Evolutionary conservation across 1,284 basidiomycete genomes (phyloP).

Genomic region (Pseudozyma hubeiensis): DNA sequence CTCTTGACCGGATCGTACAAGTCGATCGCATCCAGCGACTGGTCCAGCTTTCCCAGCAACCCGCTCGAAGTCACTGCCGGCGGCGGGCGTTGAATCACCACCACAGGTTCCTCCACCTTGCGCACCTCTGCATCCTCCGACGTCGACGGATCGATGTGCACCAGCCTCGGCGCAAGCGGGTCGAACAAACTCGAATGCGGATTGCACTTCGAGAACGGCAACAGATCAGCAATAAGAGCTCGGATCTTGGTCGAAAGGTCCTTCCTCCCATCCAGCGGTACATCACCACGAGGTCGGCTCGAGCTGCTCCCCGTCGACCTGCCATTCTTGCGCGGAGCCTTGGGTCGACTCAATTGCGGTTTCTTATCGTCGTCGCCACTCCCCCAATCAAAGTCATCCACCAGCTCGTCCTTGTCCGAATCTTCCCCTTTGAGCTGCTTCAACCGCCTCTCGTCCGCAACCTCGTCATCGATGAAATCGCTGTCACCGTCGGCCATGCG

Average conservation of each 20-base stretch:
- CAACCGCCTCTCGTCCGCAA: conserved; percentile 3
- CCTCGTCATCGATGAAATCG: conserved; percentile 26
- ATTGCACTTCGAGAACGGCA: conserved; percentile 66
- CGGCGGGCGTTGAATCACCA: conserved; percentile 42
- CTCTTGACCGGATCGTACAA: conserved; percentile 64
- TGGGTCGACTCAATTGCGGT: conserved; percentile 2
- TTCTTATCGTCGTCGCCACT: conserved; percentile 21
- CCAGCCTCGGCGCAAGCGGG: conserved; percentile 55
- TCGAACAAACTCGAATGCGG: conserved; percentile 57
- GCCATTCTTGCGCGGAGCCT: conserved; percentile 25
- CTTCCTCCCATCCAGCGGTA: conserved; percentile 39
- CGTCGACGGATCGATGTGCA: conserved; percentile 49
- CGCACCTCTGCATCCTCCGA: conserved; percentile 33
- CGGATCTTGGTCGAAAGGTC: conserved; percentile 64
- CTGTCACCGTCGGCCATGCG: conserved; percentile 21
- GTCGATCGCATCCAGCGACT: conserved; percentile 19
- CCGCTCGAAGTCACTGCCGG: conserved; percentile 29
- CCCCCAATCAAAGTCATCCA: conserved; percentile 46
- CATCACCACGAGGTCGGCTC: conserved; percentile 10
- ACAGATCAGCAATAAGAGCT: conserved; percentile 61
- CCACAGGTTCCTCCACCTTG: conserved; percentile 44
- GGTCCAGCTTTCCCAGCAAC: conserved; percentile 28
- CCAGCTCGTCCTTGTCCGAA: conserved; percentile 20
- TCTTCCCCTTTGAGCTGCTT: conserved; percentile 16
- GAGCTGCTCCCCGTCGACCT: neutral